Evolutionary conservation across 352 stramenopile genomes (phyloP), one percentile per base, ranked within the genome.

Genomic region (Paralagenidium karlingii): DNA sequence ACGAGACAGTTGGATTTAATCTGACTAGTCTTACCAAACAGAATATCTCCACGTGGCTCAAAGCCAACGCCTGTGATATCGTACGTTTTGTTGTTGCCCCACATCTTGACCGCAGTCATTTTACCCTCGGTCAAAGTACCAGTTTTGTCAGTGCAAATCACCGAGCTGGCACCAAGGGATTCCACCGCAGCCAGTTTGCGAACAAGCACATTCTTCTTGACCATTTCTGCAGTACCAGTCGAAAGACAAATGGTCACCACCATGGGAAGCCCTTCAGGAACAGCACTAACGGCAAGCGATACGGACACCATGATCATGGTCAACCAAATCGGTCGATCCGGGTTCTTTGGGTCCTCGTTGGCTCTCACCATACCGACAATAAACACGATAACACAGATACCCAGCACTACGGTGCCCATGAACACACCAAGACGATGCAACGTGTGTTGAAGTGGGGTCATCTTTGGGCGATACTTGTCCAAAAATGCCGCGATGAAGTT

Each of bases 271-370:
- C 70, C 77, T 43, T 88, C 69, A 0, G 70, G 68, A 4, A 85
- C 59, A 53, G 92, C 56, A 63, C 66, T 69, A 24, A 88, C 58
- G 55, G 63, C 45, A 5, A 89, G 68, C 45, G 84, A 96, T 6
- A 97, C 85, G 3, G 88, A 84, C 19, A 97, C 87, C 53, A 94
- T 96, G 21, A 98, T 81, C 47, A 97, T 96, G 49, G 95, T 86
- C 9, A 98, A 53, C 60, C 66, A 79, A 24, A 97, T 74, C 5
- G 89, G 71, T 13, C 91, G 70, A 21, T 90, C 63, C 10, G 81
- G 71, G 10, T 83, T 58, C 53, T 83, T 81, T 0, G 69, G 66
- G 41, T 83, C 65, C 2, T 53, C 48, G 37, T 79, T 77, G 31
- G 53, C 47, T 30, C 69, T 65, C 20, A 77, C 39, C 63, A 95